These are phyloP conservation scores for Filosporella fistucella DNA, from an alignment of 495 filamentous ascomycete genomes.

Conservation along the genomic window DNA sequence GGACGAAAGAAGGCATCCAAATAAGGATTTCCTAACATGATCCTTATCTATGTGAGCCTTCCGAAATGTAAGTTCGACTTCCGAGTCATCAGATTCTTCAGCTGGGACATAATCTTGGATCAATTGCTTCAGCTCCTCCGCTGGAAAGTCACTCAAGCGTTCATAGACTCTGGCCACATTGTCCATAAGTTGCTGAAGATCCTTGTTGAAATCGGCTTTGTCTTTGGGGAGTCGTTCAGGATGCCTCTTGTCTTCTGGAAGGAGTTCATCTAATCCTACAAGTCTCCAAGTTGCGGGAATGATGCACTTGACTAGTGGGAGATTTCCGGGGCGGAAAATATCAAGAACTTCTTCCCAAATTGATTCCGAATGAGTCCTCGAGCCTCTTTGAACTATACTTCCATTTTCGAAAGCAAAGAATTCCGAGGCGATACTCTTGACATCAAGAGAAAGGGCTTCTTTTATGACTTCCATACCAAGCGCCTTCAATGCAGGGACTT, in stretches of 20 bases:
- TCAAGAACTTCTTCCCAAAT: slow-evolving; percentile 76
- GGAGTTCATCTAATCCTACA: slow-evolving; percentile 68
- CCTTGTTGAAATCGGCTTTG: slow-evolving; percentile 67
- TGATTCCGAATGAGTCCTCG: slow-evolving; percentile 56
- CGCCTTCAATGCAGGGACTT: slow-evolving; percentile 35
- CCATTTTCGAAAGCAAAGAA: slow-evolving; percentile 56
- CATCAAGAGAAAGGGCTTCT: slow-evolving; percentile 69
- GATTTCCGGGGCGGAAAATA: slow-evolving; percentile 57
- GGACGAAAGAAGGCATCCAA: slow-evolving; percentile 38
- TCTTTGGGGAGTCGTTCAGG: slow-evolving; percentile 40
- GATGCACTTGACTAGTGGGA: slow-evolving; percentile 63
- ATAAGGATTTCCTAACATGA: no score
- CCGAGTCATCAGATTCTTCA: no score
- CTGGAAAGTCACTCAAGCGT: slow-evolving; percentile 67
- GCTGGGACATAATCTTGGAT: slow-evolving; percentile 55
- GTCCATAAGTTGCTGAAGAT: slow-evolving; percentile 63
- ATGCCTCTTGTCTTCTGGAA: slow-evolving; percentile 36
- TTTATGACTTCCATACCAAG: slow-evolving; percentile 60
- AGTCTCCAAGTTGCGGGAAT: slow-evolving; percentile 66
- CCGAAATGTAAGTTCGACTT: no score
- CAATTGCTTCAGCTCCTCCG: slow-evolving; percentile 56
- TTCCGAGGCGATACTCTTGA: slow-evolving; percentile 66
- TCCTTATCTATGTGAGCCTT: no score
- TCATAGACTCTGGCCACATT: slow-evolving; percentile 70
- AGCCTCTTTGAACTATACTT: slow-evolving; percentile 59